Evolutionary conservation across 1,284 basidiomycete species (phyloP).

Genomic region (Takashimella tepidaria): DNA sequence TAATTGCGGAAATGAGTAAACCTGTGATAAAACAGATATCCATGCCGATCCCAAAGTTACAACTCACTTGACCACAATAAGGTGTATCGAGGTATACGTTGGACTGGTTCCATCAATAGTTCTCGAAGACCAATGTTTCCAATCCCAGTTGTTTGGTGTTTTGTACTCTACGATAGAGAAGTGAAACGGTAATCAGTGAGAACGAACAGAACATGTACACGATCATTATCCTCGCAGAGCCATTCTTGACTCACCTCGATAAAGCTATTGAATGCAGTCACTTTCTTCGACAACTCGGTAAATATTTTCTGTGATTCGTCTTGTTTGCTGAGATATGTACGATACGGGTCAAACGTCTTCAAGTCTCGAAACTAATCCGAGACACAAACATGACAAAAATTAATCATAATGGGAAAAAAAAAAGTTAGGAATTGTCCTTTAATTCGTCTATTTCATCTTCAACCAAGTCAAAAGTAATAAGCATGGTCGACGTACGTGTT

Average conservation of each 20-base stretch:
- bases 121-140: conserved; percentile 86
- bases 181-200: no score
- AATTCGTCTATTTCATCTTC: no score
- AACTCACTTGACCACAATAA: conserved; percentile 69
- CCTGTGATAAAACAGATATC: no score
- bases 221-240: conserved; percentile 5
- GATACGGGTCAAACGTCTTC: conserved; percentile 82
- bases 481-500: no score
- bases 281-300: conserved; percentile 72
- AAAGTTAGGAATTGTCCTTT: no score
- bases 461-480: no score
- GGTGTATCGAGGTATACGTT: conserved; percentile 93
- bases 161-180: conserved; percentile 64
- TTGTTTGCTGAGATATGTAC: conserved; percentile 82
- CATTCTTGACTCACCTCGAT: conserved; percentile 62
- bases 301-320: conserved; percentile 90
- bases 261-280: conserved; percentile 68
- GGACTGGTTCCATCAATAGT: conserved; percentile 98
- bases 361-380: conserved; percentile 31
- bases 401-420: no score
- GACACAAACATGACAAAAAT: no score
- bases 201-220: no score
- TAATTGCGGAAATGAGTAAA: conserved; percentile 1
- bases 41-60: no score
- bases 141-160: conserved; percentile 76